Base-by-base conservation (phyloP, 805 yeast genomes). In the Zygosaccharomyces pseudorouxii region DNA sequence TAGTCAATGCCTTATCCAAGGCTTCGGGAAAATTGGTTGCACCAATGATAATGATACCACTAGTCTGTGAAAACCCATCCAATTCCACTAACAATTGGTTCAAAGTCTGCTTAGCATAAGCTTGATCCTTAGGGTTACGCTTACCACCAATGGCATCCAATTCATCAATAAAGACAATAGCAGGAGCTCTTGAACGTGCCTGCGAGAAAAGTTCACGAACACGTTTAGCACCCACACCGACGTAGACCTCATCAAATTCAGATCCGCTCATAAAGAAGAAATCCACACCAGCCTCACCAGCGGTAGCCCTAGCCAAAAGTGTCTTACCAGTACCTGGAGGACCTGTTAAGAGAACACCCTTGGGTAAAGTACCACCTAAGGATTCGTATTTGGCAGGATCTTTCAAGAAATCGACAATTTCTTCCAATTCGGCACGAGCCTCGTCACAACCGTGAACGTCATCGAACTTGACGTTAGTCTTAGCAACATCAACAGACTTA, bases 291-390 rank as follows among this genome's bases (percentile, higher is more conserved):
- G 99, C 98, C 70, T 92, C 98, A 55, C 98, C 98, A 6, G 99
- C 99, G 27, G 97, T 95, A 25, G 99, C 98, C 60, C 98, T 81
- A 0, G 98, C 98, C 55, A 93, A 78, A 56, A 92, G 74, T 1
- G 99, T 93, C 68, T 93, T 92, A 79, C 99, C 99, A 5, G 99
- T 92, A 71, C 99, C 99, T 37, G 99, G 99, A 33, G 99, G 99
- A 40, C 99, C 99, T 10, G 98, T 93, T 55, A 92, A 75, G 50
- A 93, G 73, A 5, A 93, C 96, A 75, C 99, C 99, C 67, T 92
- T 93, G 50, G 99, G 98, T 60, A 93, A 76, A 68, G 90, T 90
- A 45, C 99, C 99, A 56, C 99, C 99, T 43, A 93, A 77, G 1
- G 96, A 95, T 44, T 97, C 95, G 71, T 89, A 93, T 67, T 88